A percentile compares a stretch with the other conserved stretches of the same genome.
phyloP scores from a whole-genome alignment of 495 filamentous ascomycete genomes.

The Sphaerosporella brunnea region DNA sequence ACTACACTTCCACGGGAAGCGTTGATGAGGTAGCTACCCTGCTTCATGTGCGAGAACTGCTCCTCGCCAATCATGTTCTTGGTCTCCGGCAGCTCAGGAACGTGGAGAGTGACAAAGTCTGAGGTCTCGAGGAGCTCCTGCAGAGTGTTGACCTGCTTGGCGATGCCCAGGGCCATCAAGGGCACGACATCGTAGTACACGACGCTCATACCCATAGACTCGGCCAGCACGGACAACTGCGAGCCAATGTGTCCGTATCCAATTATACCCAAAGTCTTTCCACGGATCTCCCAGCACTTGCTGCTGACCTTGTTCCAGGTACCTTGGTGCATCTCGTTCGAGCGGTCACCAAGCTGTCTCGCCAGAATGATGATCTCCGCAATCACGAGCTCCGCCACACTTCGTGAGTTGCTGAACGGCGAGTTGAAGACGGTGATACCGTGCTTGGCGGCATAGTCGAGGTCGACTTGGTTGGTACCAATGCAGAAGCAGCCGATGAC shows the following conservation, averaged over 20 bases:
- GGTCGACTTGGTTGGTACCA: conserved; percentile 94
- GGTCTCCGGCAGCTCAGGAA: conserved; percentile 84
- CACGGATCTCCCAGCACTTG: conserved; percentile 94
- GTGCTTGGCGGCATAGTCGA: conserved; percentile 73
- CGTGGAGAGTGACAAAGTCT: conserved; percentile 88
- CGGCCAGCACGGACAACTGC: conserved; percentile 86
- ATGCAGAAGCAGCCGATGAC: conserved; percentile 99
- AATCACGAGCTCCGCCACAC: conserved; percentile 91
- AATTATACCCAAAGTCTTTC: conserved; percentile 94
- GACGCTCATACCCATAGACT: conserved; percentile 94
- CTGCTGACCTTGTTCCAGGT: conserved; percentile 96
- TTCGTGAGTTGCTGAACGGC: conserved; percentile 92
- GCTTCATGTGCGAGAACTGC: conserved; percentile 77
- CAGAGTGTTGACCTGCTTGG: conserved; percentile 62
- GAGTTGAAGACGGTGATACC: conserved; percentile 99
- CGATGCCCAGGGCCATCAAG: conserved; percentile 79
- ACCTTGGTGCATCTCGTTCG: conserved; percentile 81
- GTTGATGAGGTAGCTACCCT: conserved; percentile 87
- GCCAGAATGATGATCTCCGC: conserved; percentile 82
- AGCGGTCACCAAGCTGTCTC: conserved; percentile 82
- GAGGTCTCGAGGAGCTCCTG: conserved; percentile 55
- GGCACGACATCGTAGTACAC: conserved; percentile 89
- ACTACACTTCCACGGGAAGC: conserved; percentile 85
- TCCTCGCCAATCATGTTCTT: conserved; percentile 64
- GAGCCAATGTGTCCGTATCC: conserved; percentile 97